A percentile compares a stretch with the other conserved stretches of the same genome.
phyloP scores from a whole-genome alignment of 2,329 filamentous ascomycete species.

The Fusarium chuoi region DNA sequence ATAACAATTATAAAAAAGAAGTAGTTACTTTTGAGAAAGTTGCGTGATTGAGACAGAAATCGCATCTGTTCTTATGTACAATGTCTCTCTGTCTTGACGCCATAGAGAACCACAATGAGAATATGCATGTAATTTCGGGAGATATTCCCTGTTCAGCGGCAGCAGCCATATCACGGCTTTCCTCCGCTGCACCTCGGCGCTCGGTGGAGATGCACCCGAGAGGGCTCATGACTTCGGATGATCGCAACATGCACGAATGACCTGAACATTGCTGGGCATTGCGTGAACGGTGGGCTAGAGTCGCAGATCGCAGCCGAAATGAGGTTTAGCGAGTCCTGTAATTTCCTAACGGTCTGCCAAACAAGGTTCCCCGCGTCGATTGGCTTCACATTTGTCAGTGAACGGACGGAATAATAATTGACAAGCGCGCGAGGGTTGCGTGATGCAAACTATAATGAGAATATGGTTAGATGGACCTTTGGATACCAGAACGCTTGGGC shows the following conservation, averaged over 20 bases:
- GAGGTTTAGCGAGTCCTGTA: background rate
- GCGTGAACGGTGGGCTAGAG: background rate
- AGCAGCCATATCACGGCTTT: background rate
- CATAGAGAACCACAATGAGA: conserved; percentile 29
- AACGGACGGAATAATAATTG: background rate
- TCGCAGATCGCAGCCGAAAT: conserved; percentile 3
- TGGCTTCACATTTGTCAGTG: background rate
- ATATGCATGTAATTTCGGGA: conserved; percentile 33
- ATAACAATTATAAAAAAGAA: background rate
- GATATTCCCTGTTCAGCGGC: conserved; percentile 22
- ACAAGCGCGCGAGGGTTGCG: background rate
- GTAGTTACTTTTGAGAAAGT: background rate
- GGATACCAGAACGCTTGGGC: background rate
- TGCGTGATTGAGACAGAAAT: background rate
- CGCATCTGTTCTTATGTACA: conserved; percentile 9
- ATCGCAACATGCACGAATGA: background rate
- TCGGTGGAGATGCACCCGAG: conserved; percentile 16
- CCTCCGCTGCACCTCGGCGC: conserved; percentile 17
- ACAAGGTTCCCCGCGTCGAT: conserved; percentile 11
- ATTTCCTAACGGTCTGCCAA: conserved; percentile 1
- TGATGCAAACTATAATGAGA: background rate
- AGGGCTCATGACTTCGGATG: background rate
- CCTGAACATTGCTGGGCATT: background rate
- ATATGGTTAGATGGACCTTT: background rate
- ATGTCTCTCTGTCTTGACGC: conserved; percentile 13